Base-by-base conservation (phyloP, 2,329 filamentous ascomycete species). In the Venturia effusa region DNA sequence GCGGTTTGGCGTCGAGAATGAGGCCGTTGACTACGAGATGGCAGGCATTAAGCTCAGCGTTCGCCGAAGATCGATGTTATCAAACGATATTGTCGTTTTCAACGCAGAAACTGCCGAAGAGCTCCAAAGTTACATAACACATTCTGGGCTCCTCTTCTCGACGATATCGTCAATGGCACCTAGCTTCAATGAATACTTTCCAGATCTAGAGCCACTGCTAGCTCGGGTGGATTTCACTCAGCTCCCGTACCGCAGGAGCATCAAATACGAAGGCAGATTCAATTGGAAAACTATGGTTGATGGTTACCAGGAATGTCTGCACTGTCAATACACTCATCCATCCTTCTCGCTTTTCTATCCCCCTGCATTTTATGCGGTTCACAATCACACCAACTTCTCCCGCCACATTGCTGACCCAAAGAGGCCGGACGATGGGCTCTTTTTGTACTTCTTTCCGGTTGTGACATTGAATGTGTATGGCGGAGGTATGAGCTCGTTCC, bases 241-340 rank as follows among this genome's bases (percentile, higher is more conserved):
- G 63, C 73, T 83, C 1, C 81, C 81, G 0, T 75, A 83, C 67
- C 76, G 80, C 3, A 76, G 78, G 27, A 80, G 79, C 54, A 81
- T 84, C 66, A 77, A 76, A n/a, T 84, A 84, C 64, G 76, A 80
- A 61, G 82, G 82, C 3, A 75, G 76, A 0, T 84, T 84, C 74
- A 84, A 84, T 69, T 84, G 81, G 81, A 84, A 84, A 69, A 83
- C 81, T 0, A 83, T 83, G 81, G 80, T 84, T 30, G 81, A 84
- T 65, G 81, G 81, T 8, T 84, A 82, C 66, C 81, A 84, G 70
- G 82, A 84, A 71, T 84, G 82, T 66, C 75, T 84, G 24, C 81
- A 84, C 69, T 84, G 81, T 72, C 79, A 81, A 68, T 84, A 84
- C 70, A 83, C 82, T 0, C 82, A 84, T 66, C 81, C 81, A 0